These are phyloP conservation scores for Metarhizium guizhouense DNA, from an alignment of 2,329 filamentous ascomycete genomes.

Conservation along the genomic window DNA sequence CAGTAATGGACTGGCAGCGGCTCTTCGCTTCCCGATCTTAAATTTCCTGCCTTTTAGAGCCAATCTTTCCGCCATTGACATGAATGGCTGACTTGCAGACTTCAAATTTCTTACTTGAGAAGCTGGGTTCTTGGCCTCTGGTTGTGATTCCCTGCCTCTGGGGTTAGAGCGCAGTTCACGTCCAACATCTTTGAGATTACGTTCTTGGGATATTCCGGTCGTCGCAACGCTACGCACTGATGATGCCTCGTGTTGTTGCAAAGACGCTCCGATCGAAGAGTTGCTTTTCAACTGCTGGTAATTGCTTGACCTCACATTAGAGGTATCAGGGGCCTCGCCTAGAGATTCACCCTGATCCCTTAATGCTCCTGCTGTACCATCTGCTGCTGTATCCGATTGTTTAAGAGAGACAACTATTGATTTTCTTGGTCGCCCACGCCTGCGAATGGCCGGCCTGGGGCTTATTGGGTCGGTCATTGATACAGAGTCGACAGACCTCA, in stretches of 20 bases:
- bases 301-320: background rate
- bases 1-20: background rate
- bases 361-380: background rate
- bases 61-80: slow-evolving; percentile 52
- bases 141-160: background rate
- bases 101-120: background rate
- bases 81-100: slow-evolving; percentile 22
- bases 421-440: slow-evolving; percentile 20
- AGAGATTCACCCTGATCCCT: background rate
- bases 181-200: background rate
- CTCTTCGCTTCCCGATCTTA: slow-evolving; percentile 35
- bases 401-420: background rate
- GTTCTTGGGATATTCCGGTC: background rate
- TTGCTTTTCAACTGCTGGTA: background rate
- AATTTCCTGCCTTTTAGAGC: slow-evolving; percentile 43
- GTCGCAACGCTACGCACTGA: background rate
- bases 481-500: slow-evolving; percentile 1
- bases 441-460: slow-evolving; percentile 3
- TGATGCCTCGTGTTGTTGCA: background rate
- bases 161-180: background rate
- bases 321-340: background rate
- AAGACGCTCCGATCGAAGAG: background rate
- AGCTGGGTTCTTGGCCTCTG: background rate
- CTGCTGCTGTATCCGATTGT: background rate
- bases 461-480: background rate